Evolutionary conservation across 2,329 filamentous ascomycete genomes (phyloP).

Genomic region (Aspergillus tubingensis): DNA sequence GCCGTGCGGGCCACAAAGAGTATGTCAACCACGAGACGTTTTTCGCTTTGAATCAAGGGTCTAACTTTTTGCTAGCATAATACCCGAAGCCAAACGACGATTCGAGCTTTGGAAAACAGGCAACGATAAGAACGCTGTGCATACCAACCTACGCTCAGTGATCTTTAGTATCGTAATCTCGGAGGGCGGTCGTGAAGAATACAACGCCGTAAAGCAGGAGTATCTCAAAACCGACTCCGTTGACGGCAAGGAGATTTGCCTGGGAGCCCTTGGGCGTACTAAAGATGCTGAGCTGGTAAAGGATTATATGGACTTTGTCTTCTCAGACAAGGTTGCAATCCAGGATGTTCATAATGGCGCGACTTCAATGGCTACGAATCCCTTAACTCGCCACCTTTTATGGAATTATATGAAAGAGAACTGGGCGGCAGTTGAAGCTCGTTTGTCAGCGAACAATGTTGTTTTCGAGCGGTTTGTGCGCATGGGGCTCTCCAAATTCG

Average conservation of each 20-base stretch:
- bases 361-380: conserved; percentile 71
- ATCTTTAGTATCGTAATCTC: conserved; percentile 79
- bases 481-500: conserved; percentile 75
- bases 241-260: conserved; percentile 85
- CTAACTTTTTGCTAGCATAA: conserved; percentile 52
- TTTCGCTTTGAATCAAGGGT: background rate
- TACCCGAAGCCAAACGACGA: conserved; percentile 72
- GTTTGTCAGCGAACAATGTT: conserved; percentile 78
- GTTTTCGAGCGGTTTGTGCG: conserved; percentile 87
- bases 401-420: conserved; percentile 86
- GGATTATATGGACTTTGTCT: conserved; percentile 70
- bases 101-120: conserved; percentile 78
- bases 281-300: conserved; percentile 69
- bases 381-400: conserved; percentile 68
- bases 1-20: conserved; percentile 73
- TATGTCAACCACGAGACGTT: conserved; percentile 45
- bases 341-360: conserved; percentile 87
- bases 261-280: conserved; percentile 73
- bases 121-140: conserved; percentile 67
- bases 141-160: conserved; percentile 77
- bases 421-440: conserved; percentile 72
- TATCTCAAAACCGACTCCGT: conserved; percentile 80
- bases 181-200: conserved; percentile 69
- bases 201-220: conserved; percentile 77
- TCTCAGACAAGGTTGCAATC: conserved; percentile 79